These are phyloP conservation scores for Ampelomyces quisqualis DNA, from an alignment of 2,329 filamentous ascomycete species.

Conservation along the genomic window DNA sequence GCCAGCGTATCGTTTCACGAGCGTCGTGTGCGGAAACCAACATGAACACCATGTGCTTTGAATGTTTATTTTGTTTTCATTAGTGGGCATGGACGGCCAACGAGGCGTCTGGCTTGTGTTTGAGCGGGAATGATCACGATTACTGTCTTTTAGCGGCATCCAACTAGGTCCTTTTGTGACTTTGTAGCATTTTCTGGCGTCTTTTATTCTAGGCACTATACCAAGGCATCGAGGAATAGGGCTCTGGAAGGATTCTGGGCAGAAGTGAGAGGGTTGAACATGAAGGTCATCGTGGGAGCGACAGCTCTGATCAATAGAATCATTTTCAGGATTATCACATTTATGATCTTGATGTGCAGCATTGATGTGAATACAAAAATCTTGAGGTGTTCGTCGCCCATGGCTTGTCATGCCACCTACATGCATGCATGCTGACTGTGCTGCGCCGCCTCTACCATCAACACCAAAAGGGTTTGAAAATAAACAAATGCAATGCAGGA, in stretches of 20 bases:
- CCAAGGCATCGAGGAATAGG: constrained; percentile 20
- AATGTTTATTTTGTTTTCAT: constrained; percentile 4
- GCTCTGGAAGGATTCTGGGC: too few species aligned
- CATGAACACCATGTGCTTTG: neutral
- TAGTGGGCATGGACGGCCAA: too few species aligned
- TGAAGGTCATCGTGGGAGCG: too few species aligned
- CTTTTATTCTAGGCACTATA: constrained; percentile 19
- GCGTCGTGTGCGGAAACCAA: too few species aligned
- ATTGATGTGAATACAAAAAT: too few species aligned
- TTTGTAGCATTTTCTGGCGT: constrained; percentile 22
- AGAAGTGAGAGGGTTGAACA: neutral
- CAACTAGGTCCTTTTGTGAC: constrained; percentile 16
- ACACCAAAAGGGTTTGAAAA: constrained; percentile 9
- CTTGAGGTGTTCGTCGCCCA: neutral
- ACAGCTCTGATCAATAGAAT: too few species aligned
- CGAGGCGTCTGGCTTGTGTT: neutral
- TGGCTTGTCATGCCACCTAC: constrained; percentile 5
- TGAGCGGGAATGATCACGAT: constrained; percentile 11
- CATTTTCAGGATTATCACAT: too few species aligned
- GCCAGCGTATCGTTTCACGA: too few species aligned
- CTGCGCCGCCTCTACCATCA: constrained; percentile 6
- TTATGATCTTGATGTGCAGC: too few species aligned
- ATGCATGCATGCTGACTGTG: constrained; percentile 15
- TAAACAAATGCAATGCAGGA: neutral
- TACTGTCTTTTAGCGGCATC: constrained; percentile 29